Conservation (phyloP, 305 asterid species). For the Lippia alba region DNA sequence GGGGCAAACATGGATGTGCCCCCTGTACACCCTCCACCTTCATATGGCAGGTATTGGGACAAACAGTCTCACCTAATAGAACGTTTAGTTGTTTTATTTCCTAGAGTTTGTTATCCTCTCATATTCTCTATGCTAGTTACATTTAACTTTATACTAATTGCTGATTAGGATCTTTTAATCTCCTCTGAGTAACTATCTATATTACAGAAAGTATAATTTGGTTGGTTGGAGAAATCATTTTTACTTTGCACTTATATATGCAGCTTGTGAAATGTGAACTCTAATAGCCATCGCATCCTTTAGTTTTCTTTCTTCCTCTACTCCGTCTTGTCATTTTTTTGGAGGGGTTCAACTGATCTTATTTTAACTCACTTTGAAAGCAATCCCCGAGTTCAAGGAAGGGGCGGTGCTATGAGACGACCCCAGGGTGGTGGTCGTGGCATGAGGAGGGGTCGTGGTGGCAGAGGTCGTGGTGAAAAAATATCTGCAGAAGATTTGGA, state of each 20-base stretch:
- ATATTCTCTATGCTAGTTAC: background rate
- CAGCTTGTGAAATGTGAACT: background rate
- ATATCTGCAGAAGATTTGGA: constrained; percentile 55
- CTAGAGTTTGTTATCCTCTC: background rate
- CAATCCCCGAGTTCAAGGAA: constrained; percentile 25
- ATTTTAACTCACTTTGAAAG: constrained; percentile 17
- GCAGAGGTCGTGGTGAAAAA: constrained; percentile 31
- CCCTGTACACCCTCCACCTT: constrained; percentile 33
- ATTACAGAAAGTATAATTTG: too few species aligned
- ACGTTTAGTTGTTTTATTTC: background rate
- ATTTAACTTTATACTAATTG: background rate
- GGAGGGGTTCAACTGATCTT: background rate
- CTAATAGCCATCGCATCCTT: background rate
- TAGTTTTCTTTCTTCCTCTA: background rate
- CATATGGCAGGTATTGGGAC: constrained; percentile 21
- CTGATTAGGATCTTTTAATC: background rate
- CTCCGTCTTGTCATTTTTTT: too few species aligned
- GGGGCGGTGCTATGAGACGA: constrained; percentile 25
- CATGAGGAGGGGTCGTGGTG: constrained; percentile 33
- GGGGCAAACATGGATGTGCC: constrained; percentile 33
- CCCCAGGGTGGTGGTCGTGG: constrained; percentile 19
- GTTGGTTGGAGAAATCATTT: too few species aligned
- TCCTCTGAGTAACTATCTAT: too few species aligned
- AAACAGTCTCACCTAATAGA: background rate
- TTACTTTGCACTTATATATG: too few species aligned